Evolutionary conservation across 352 stramenopile species (phyloP).

Genomic region (Halophytophthora batemanensis): DNA sequence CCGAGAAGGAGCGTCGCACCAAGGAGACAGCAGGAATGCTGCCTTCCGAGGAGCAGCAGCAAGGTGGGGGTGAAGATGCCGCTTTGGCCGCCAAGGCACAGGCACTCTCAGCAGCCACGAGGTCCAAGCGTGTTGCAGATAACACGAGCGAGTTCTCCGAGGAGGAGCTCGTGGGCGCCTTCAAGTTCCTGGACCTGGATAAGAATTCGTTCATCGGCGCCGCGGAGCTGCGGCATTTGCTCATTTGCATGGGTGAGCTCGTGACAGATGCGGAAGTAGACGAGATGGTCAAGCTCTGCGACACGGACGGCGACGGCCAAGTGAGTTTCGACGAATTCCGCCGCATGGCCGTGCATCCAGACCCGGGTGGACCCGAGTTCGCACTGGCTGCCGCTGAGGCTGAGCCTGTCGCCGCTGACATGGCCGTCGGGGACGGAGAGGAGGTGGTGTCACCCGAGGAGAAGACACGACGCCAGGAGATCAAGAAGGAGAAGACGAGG

Average conservation of each 20-base stretch:
- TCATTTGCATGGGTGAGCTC: conserved; percentile 95
- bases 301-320: conserved; percentile 91
- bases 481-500: conserved; percentile 72
- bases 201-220: conserved; percentile 93
- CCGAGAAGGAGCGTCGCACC: conserved; percentile 64
- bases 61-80: conserved; percentile 18
- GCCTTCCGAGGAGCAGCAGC: conserved; percentile 6
- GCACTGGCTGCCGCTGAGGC: conserved; percentile 28
- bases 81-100: conserved; percentile 20
- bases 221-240: conserved; percentile 89
- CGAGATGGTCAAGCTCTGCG: conserved; percentile 92
- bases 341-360: conserved; percentile 86
- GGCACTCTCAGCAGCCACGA: conserved; percentile 13
- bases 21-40: conserved; percentile 47
- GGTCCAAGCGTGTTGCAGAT: conserved; percentile 23
- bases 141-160: conserved; percentile 87
- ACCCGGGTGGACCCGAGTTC: conserved; percentile 84
- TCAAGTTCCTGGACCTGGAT: conserved; percentile 93
- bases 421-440: conserved; percentile 5
- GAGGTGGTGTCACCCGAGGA: conserved; percentile 45
- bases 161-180: conserved; percentile 89
- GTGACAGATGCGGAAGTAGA: conserved; percentile 94
- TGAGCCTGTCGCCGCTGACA: conserved; percentile 16
- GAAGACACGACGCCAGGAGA: conserved; percentile 45
- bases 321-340: conserved; percentile 92